phyloP scores from a whole-genome alignment of 2,329 filamentous ascomycete genomes.

The Cercospora berteroae region DNA sequence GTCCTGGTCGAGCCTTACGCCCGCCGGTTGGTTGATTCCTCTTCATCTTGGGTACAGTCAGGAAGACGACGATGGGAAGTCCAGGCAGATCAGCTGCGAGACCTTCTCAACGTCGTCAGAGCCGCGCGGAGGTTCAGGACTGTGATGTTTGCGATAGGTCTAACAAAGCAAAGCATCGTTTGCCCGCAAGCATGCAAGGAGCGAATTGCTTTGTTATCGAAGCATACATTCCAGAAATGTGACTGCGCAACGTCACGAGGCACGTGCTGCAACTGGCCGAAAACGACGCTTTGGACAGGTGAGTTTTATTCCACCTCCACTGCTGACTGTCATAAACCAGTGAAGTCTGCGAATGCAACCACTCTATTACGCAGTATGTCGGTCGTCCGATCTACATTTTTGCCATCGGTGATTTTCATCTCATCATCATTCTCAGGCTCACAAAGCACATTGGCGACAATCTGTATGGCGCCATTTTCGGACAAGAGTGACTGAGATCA shows the following conservation, averaged over 20 bases:
- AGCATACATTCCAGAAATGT: slow-evolving; percentile 1
- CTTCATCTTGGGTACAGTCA: not conserved
- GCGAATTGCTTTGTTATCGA: not conserved
- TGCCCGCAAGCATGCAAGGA: slow-evolving; percentile 6
- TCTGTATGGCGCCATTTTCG: not conserved
- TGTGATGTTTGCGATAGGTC: not conserved
- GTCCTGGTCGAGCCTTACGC: not conserved
- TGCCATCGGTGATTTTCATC: not conserved
- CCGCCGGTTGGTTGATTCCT: not conserved
- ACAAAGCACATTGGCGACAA: not conserved
- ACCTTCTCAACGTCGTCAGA: not conserved
- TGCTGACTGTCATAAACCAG: not conserved
- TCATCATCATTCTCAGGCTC: not conserved
- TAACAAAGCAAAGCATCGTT: slow-evolving; percentile 3
- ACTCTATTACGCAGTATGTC: not conserved
- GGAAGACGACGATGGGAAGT: not conserved
- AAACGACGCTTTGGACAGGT: not conserved
- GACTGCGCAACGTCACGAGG: not conserved
- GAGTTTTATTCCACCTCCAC: not conserved
- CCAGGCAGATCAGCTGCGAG: not conserved
- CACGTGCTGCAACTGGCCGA: not conserved
- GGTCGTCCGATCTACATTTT: not conserved
- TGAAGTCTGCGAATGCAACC: not conserved
- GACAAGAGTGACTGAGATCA: not conserved
- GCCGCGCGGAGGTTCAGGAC: not conserved